These are phyloP conservation scores for Marchantia polymorpha DNA, from an alignment of 225 moss, liverwort and hornwort species.

Conservation along the genomic window DNA sequence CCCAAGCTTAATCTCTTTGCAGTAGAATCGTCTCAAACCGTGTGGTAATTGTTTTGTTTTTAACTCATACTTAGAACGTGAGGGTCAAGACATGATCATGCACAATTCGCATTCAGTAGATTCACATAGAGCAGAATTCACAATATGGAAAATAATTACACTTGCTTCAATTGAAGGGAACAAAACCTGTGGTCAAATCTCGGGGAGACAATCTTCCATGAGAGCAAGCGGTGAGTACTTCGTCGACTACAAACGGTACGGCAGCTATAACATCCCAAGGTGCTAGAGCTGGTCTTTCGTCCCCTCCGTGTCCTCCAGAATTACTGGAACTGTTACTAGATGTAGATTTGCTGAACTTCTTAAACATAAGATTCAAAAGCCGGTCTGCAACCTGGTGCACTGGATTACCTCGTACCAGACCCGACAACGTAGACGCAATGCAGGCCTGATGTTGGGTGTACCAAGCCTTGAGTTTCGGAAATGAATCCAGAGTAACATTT, in stretches of 20 bases:
- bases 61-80: background rate
- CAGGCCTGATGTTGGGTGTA: conserved; percentile 91
- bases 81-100: background rate
- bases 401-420: conserved; percentile 56
- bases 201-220: conserved; percentile 72
- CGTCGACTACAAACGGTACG: conserved; percentile 74
- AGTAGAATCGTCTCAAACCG: background rate
- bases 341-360: conserved; percentile 55
- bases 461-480: conserved; percentile 76
- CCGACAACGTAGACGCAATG: conserved; percentile 73
- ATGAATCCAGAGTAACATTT: conserved; percentile 62
- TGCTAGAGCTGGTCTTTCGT: conserved; percentile 63
- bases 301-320: conserved; percentile 47
- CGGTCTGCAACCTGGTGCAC: conserved; percentile 77
- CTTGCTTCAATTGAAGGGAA: background rate
- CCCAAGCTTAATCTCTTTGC: background rate
- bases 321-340: conserved; percentile 47
- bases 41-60: background rate
- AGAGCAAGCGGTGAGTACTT: conserved; percentile 82
- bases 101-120: background rate
- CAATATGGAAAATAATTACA: background rate
- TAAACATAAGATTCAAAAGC: conserved; percentile 80
- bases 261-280: conserved; percentile 88
- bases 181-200: conserved; percentile 79
- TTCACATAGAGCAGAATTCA: background rate